These are phyloP conservation scores for Linderniella brevidens DNA, from an alignment of 257 asterid species.

Conservation along the genomic window DNA sequence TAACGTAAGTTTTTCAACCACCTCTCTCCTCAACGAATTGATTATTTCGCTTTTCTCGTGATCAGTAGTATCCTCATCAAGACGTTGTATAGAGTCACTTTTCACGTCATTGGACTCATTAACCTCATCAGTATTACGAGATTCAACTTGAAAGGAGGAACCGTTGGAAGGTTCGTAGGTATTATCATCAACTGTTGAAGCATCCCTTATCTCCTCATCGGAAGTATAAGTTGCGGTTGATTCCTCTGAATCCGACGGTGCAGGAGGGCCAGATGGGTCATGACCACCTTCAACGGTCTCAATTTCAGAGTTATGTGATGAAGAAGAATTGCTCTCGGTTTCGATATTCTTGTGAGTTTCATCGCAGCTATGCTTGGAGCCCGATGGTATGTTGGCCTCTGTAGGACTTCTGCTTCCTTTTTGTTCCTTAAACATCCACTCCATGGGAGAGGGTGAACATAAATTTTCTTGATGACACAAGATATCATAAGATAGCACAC, in stretches of 20 bases:
- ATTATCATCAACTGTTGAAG: conserved; percentile 22
- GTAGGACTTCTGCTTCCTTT: conserved; percentile 14
- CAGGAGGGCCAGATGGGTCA: conserved; percentile 46
- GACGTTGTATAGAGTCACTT: conserved; percentile 21
- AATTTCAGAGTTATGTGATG: conserved; percentile 16
- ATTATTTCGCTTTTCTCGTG: conserved; percentile 30
- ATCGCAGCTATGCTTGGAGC: conserved; percentile 17
- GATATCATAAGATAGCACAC: conserved; percentile 89
- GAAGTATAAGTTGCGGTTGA: conserved; percentile 22
- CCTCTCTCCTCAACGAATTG: conserved; percentile 55
- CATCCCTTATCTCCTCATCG: conserved; percentile 20
- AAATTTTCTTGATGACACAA: conserved; percentile 83
- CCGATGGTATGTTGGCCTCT: conserved; percentile 14
- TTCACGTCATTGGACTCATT: conserved; percentile 16
- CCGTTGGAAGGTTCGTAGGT: conserved; percentile 13
- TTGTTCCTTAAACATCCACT: conserved; percentile 57
- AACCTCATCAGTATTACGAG: conserved; percentile 8
- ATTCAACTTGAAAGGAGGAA: conserved; percentile 11
- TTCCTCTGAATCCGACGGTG: conserved; percentile 43
- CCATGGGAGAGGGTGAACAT: conserved; percentile 74
- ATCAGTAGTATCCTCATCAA: conserved; percentile 19
- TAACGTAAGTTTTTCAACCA: conserved; percentile 12
- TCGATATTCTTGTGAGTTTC: conserved; percentile 17
- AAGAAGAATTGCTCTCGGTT: conserved; percentile 16
- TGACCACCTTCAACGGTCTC: conserved; percentile 18